Evolutionary conservation across 192 early-diverging fungal species (phyloP), one percentile per base, ranked within the genome.

Genomic region (Gorgonomyces haynaldii): DNA sequence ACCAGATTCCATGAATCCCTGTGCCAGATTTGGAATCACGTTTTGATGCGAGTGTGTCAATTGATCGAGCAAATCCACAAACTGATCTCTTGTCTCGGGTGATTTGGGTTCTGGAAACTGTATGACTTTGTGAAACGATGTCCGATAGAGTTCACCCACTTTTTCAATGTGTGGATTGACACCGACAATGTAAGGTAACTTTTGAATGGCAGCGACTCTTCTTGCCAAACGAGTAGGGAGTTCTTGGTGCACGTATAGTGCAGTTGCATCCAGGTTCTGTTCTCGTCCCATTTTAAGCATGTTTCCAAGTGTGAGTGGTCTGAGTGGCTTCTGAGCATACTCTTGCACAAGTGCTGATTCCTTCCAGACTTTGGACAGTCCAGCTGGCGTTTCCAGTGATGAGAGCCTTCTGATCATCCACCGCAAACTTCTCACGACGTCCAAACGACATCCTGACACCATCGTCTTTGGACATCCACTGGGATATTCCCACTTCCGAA

Each of bases 141-240:
- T 76, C 45, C 74, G 79, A 52, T 87, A 88, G 12, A 88, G 79
- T 39, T 76, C 63, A 60, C 92, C 92, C 10, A 93, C 79, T 29
- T 67, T 65, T 30, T 81, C 69, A 42, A 98, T 91, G 53, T 88
- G 76, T 1, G 94, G 94, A 61, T 98, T 98, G 37, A 87, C 88
- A 45, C 89, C 94, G 26, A 98, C 90, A 39, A 98, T 98, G 57
- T 91, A 95, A 0, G 90, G 91, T 26, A 94, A 69, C 36, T 76
- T 83, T 61, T 95, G 86, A 39, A 95, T 80, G 4, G 83, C 86
- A 50, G 76, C 74, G 7, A 92, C 87, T 3, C 90, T 81, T 50
- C 84, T 65, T 21, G 90, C 91, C 50, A 98, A 65, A 4, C 94
- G 79, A 42, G 87, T 86, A 0, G 91, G 91, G 17, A 98, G 68